Base-by-base conservation (phyloP, 2,329 filamentous ascomycete genomes). In the Microsporum canis region DNA sequence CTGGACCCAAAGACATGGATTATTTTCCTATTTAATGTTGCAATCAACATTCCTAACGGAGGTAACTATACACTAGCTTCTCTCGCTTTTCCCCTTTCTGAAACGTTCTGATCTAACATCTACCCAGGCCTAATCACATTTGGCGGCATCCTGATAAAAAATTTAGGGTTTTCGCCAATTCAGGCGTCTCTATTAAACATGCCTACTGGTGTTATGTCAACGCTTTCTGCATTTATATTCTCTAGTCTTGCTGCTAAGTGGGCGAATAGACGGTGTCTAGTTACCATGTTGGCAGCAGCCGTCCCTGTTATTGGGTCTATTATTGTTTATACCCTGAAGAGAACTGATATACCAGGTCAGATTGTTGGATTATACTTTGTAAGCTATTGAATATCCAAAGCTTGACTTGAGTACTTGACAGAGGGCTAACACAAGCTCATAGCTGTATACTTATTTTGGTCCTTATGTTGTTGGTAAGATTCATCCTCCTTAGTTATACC, bases 141-240 rank as follows among this genome's bases (percentile, higher is more conserved):
- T 63, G 72, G 70, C 23, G 69, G 71, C 7, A 72, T 76, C 41
- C 84, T 87, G 64, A 74, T 87, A 12, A 73, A 78, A 57, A 77
- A 82, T 60, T 88, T 90, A 84, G 87, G 87, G 7, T 89, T 86
- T 72, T 81, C 80, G 0, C 75, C 79, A 12, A 80, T 89, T 1
- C 63, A 72, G 34, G 68, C 72, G 0, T 72, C 73, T 0, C 65
- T 76, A 12, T 65, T 77, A 5, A 72, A 71, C 47, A 73, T 74
- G 68, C 72, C 72, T 0, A 71, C 70, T 1, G 70, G 70, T 0
- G 65, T 72, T 7, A 72, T 72, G 69, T 71, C 69, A 0, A 72
- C 71, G 0, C 58, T 71, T 4, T 68, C 70, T 17, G 70, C 69
- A 14, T 69, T 72, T 58, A 57, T 67, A 0, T 70, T 70, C 60